Conservation (phyloP, 768 basidiomycete genomes). For the Serendipita vermifera region DNA sequence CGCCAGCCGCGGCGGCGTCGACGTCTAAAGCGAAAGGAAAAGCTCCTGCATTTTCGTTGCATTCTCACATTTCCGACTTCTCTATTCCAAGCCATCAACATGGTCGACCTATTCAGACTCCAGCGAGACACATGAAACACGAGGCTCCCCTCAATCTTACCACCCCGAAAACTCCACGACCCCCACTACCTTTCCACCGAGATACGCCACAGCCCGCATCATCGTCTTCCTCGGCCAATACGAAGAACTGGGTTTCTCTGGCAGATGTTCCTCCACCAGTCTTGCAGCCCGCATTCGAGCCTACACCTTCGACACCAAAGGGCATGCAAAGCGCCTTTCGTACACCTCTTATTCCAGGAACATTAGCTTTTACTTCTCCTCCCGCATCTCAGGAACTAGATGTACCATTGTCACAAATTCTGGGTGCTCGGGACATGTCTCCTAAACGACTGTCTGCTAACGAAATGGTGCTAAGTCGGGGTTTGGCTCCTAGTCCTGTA, state of each 20-base stretch:
- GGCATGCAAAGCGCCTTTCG: background rate
- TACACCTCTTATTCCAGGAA: background rate
- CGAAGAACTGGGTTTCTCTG: background rate
- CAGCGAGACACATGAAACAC: background rate
- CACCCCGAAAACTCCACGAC: background rate
- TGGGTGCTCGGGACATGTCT: no score
- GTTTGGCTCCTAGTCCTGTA: constrained; percentile 1
- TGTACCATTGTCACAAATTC: no score
- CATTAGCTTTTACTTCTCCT: background rate
- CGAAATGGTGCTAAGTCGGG: background rate
- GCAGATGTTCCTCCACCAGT: background rate
- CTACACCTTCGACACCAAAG: background rate
- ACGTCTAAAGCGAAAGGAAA: no score
- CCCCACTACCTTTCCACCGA: background rate
- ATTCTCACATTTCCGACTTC: background rate
- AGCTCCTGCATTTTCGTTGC: background rate
- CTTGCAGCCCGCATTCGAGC: background rate
- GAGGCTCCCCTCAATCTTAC: background rate
- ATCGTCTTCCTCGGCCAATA: background rate
- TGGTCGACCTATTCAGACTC: background rate
- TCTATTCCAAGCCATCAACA: background rate
- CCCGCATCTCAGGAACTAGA: background rate
- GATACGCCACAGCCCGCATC: no score
- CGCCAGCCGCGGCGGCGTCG: background rate
- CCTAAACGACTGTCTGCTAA: background rate